Base-by-base conservation (phyloP, 2,329 filamentous ascomycete species). In the Neofusicoccum ribis region DNA sequence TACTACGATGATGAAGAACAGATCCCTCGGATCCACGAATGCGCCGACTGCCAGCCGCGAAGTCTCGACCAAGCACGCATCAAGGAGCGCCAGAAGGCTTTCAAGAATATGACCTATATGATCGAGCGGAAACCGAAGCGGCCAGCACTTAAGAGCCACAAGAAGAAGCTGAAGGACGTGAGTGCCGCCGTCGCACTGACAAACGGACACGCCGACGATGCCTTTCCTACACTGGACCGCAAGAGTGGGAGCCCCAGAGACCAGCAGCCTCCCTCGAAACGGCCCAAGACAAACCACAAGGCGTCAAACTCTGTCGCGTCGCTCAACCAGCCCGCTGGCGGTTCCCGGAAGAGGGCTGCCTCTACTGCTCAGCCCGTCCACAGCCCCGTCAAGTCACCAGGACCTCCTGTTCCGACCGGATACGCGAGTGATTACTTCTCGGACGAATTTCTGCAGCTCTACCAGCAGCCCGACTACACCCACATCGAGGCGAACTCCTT, bases 21-120 rank as follows among this genome's bases (percentile, higher is more conserved):
- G 85, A 91, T 80, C 80, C 93, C 77, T 79, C 89, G 82, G 72
- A 84, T 91, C 65, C 94, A 99, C 81, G 92, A 89, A 64, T 99
- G 95, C 81, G 88, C 88, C 72, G 92, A 97, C 72, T 99, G 95
- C 82, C 88, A 90, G 67, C 93, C 93, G 17, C 86, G 93, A 68
- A 80, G 82, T 54, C 79, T 97, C 72, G 91, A 98, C 75, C 82
- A 83, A 59, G 87, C 89, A 73, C 86, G 88, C 72, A 94, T 95
- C 67, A 87, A 87, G 68, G 90, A 93, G 72, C 88, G 90, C 75
- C 89, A 92, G 81, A 69, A 80, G 84, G 65, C 86, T 88, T 66
- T 84, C 90, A 67, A 84, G 86, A 71, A 80, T 84, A 69, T 83
- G 81, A 67, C 82, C 84, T 67, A 83, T 86, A 67, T 58, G 62